Percentiles rank a stretch among this genome's conserved stretches.
phyloP scores from a whole-genome alignment of 1,284 basidiomycete genomes.

The Fistulinella cinereoalba region DNA sequence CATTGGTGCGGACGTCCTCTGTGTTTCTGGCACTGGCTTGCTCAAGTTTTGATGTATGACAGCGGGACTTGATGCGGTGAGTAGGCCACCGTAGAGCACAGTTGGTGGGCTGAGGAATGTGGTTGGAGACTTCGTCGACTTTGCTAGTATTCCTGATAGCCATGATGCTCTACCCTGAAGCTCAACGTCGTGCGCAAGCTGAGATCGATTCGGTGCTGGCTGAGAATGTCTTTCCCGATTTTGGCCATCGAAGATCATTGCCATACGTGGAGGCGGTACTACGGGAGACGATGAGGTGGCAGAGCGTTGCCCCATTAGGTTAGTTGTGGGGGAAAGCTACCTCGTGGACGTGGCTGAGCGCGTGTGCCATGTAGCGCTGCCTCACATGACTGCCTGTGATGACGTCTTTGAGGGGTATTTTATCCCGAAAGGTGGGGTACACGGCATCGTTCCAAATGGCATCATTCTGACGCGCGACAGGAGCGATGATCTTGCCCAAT shows the following conservation, averaged over 20 bases:
- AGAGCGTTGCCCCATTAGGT: constrained; percentile 25
- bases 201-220: constrained; percentile 25
- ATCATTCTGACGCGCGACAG: constrained; percentile 6
- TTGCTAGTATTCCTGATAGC: constrained; percentile 22
- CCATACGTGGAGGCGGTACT: constrained; percentile 30
- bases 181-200: constrained; percentile 24
- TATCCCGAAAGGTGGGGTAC: constrained; percentile 27
- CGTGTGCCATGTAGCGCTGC: constrained; percentile 11
- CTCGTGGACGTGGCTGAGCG: constrained; percentile 1
- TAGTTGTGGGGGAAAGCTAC: not conserved
- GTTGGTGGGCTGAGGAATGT: not conserved
- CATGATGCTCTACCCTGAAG: constrained; percentile 25
- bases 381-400: constrained; percentile 22
- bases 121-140: constrained; percentile 21
- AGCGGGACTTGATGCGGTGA: constrained; percentile 26
- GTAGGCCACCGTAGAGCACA: too few relatives aligned
- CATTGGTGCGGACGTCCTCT: constrained; percentile 12
- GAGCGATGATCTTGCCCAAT: constrained; percentile 21
- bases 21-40: too few relatives aligned
- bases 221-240: constrained; percentile 18
- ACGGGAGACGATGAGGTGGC: constrained; percentile 27
- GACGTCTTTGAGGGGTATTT: constrained; percentile 24
- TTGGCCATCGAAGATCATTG: constrained; percentile 21
- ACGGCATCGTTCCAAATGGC: not conserved
- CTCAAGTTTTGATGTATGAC: not conserved